Evolutionary conservation across 2,329 filamentous ascomycete genomes (phyloP).

Genomic region (Exophiala sp.): DNA sequence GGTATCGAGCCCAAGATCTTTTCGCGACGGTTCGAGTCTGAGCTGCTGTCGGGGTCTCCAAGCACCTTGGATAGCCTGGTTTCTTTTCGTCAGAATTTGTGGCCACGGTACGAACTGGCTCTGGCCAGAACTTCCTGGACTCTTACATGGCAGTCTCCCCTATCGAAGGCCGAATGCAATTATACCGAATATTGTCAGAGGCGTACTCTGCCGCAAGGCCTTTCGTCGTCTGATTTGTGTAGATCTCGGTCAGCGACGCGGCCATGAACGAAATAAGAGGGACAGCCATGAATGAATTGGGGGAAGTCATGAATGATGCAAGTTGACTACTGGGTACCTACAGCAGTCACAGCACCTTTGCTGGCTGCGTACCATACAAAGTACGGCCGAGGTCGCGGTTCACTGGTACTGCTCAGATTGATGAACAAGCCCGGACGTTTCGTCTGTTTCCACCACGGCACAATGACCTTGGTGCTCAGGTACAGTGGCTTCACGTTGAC

Average conservation of each 20-base stretch:
- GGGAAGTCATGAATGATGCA: not conserved
- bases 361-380: slow-evolving; percentile 24
- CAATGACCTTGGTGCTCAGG: slow-evolving; percentile 23
- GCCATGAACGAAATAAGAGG: not conserved
- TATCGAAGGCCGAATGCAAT: slow-evolving; percentile 21
- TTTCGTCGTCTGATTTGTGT: slow-evolving; percentile 13
- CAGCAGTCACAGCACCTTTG: slow-evolving; percentile 21
- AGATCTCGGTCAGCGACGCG: too few relatives aligned
- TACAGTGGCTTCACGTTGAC: slow-evolving; percentile 27
- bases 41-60: slow-evolving; percentile 12
- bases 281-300: not conserved
- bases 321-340: slow-evolving; percentile 3
- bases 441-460: slow-evolving; percentile 23
- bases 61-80: slow-evolving; percentile 8
- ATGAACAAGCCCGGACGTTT: slow-evolving; percentile 17
- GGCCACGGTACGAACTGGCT: not conserved
- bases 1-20: slow-evolving; percentile 22
- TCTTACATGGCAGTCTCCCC: slow-evolving; percentile 23
- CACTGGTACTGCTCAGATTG: slow-evolving; percentile 22
- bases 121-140: not conserved
- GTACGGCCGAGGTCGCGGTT: slow-evolving; percentile 22
- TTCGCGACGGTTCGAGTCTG: slow-evolving; percentile 15
- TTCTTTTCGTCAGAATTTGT: not conserved
- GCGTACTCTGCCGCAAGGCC: slow-evolving; percentile 23
- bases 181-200: slow-evolving; percentile 18